Evolutionary conservation across 768 basidiomycete species (phyloP), one percentile per base, ranked within the genome.

Genomic region (Leccinum boreale): DNA sequence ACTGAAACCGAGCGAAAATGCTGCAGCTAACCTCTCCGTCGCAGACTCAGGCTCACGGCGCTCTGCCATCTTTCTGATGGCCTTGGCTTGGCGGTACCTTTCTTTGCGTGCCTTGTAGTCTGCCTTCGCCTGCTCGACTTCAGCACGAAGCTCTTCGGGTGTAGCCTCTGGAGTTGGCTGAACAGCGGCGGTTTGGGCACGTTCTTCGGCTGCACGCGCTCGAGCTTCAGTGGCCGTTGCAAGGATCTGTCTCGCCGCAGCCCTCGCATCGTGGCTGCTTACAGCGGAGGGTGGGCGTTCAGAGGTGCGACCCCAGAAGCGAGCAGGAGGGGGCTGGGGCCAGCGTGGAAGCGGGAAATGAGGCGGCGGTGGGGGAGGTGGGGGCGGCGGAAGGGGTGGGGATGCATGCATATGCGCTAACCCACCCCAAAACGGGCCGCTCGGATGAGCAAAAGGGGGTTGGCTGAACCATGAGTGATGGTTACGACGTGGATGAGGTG

Each of bases 21-120:
- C 21, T 52, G 19, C 42, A 33, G 15, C 63, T 21, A 52, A 74
- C 72, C 69, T 76, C 45, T 67, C 74, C 28, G 36, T 60, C 19
- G 63, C 52, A 35, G 65, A 63, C 44, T 58, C 65, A 9, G 64
- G 62, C 7, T 54, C 61, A 28, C 50, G 60, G 29, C 56, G 74
- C 54, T 71, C 72, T 56, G 74, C 76, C 61, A 73, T 76, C 62
- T 69, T 78, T 56, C 77, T 80, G 24, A 75, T 73, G 50, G 84
- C 82, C 53, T 83, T 79, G 53, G 85, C 82, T 62, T 74, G 73
- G 28, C 87, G 81, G 63, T 90, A 89, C 23, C 75, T 76, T 63
- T 89, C 87, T 65, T 92, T 92, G 70, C 85, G 81, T 1, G 77
- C 78, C 71, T 83, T 87, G 70, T 92, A 92, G 23, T 73, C 72